These are phyloP conservation scores for Boletus vermiculosoides DNA, from an alignment of 768 basidiomycete genomes.

Conservation along the genomic window DNA sequence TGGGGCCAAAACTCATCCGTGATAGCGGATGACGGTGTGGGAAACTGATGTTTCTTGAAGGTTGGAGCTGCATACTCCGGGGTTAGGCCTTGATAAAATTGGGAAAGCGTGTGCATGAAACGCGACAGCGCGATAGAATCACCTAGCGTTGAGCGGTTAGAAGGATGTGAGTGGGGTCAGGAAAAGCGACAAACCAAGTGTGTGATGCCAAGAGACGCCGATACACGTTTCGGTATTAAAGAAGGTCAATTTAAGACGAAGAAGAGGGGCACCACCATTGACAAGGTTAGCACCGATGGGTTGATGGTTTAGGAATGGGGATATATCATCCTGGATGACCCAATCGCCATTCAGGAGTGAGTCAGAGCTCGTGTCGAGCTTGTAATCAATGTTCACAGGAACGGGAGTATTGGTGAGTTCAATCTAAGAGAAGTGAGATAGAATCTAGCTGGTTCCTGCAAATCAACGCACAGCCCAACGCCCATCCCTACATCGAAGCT, in stretches of 20 bases:
- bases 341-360: constrained; percentile 23
- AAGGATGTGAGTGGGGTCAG: not conserved
- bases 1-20: constrained; percentile 14
- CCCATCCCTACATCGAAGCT: constrained; percentile 10
- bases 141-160: constrained; percentile 19
- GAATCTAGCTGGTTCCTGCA: not conserved
- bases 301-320: constrained; percentile 16
- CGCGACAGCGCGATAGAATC: constrained; percentile 28
- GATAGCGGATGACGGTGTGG: constrained; percentile 12
- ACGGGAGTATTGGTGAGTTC: constrained; percentile 22
- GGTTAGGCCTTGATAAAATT: constrained; percentile 26
- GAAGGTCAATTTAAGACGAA: constrained; percentile 30
- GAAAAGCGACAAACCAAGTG: constrained; percentile 25
- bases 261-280: constrained; percentile 21
- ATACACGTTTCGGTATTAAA: constrained; percentile 27
- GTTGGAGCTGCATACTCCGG: constrained; percentile 17
- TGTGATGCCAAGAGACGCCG: constrained; percentile 37
- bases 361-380: not conserved
- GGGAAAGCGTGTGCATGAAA: constrained; percentile 32
- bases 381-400: constrained; percentile 17
- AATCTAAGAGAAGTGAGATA: constrained; percentile 16
- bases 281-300: constrained; percentile 13
- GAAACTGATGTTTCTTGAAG: constrained; percentile 26
- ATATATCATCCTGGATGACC: constrained; percentile 28
- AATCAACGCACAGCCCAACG: constrained; percentile 22